Evolutionary conservation across 768 basidiomycete genomes (phyloP), one percentile per base, ranked within the genome.

Genomic region (Scleroderma bovista): DNA sequence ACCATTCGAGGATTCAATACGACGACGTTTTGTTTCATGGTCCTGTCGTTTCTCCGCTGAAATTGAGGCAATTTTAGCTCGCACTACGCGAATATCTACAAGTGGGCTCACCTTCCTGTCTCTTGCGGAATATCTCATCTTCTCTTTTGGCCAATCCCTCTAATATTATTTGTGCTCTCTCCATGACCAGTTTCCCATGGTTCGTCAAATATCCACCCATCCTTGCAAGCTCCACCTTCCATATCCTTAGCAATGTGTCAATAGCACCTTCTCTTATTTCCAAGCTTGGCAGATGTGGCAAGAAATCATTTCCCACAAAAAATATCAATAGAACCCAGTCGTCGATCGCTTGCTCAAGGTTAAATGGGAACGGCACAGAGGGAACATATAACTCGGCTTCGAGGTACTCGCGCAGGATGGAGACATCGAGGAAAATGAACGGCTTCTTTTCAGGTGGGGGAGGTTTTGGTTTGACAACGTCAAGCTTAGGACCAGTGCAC

Each of bases 251-350:
- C 53, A 99, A 74, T 50, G 89, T 96, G 75, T 98, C 96, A 74
- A 99, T 97, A 26, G 95, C 96, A 54, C 96, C 96, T 75, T 99
- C 95, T 61, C 96, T 83, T 66, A 99, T 99, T 76, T 99, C 96
- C 77, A 99, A 81, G 51, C 88, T 92, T 22, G 96, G 96, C 51
- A 99, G 78, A 73, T 99, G 96, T 19, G 96, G 96, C 60, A 99
- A 78, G 47, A 79, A 99, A 94, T 75, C 97, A 74, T 99, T 99
- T 59, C 96, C 96, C 67, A 99, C 96, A 71, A 99, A 97, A 83
- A 99, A 99, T 59, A 98, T 98, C 62, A 99, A 81, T 63, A 99
- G 83, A 59, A 99, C 92, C 96, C 96, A 99, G 69, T 99, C 96
- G 79, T 99, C 96, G 69, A 99, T 89, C 33, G 96, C 93, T 69